phyloP scores from a whole-genome alignment of 768 basidiomycete species.

The Amanita rubescens region DNA sequence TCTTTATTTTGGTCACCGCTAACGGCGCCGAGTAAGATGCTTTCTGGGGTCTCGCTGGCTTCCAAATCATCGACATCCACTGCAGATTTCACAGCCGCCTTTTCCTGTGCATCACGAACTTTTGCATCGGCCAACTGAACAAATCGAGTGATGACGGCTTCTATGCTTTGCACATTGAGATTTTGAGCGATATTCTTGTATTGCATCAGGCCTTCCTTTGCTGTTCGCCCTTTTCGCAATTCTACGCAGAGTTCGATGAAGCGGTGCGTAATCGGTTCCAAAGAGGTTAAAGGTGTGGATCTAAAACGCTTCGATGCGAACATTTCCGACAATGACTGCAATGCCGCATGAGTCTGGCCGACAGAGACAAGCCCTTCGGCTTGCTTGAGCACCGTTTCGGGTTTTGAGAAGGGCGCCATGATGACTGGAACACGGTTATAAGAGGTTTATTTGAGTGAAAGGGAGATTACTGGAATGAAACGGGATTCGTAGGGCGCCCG shows the following conservation, averaged over 20 bases:
- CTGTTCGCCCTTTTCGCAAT: slow-evolving; percentile 87
- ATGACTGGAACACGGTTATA: slow-evolving; percentile 10
- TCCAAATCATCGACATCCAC: slow-evolving; percentile 93
- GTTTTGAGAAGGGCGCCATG: slow-evolving; percentile 90
- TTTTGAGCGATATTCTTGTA: slow-evolving; percentile 99
- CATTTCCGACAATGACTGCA: slow-evolving; percentile 88
- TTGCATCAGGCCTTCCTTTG: slow-evolving; percentile 93
- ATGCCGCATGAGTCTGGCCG: slow-evolving; percentile 83
- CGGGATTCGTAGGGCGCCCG: slow-evolving; percentile 16
- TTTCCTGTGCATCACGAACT: slow-evolving; percentile 80
- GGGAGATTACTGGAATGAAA: not conserved
- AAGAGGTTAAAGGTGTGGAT: slow-evolving; percentile 75
- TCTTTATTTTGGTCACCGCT: slow-evolving; percentile 88
- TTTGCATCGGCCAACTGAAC: slow-evolving; percentile 75
- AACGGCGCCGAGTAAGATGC: slow-evolving; percentile 84
- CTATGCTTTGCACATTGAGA: slow-evolving; percentile 84
- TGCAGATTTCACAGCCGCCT: slow-evolving; percentile 69
- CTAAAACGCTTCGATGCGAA: slow-evolving; percentile 92
- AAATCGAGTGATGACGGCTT: slow-evolving; percentile 83
- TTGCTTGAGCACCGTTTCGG: slow-evolving; percentile 86
- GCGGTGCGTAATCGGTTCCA: slow-evolving; percentile 94
- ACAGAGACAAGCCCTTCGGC: slow-evolving; percentile 93
- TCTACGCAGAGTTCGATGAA: slow-evolving; percentile 96
- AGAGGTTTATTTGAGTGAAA: not conserved
- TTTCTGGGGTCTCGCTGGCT: slow-evolving; percentile 91